Evolutionary conservation across 495 filamentous ascomycete genomes (phyloP).

Genomic region (Xylaria palmicola): DNA sequence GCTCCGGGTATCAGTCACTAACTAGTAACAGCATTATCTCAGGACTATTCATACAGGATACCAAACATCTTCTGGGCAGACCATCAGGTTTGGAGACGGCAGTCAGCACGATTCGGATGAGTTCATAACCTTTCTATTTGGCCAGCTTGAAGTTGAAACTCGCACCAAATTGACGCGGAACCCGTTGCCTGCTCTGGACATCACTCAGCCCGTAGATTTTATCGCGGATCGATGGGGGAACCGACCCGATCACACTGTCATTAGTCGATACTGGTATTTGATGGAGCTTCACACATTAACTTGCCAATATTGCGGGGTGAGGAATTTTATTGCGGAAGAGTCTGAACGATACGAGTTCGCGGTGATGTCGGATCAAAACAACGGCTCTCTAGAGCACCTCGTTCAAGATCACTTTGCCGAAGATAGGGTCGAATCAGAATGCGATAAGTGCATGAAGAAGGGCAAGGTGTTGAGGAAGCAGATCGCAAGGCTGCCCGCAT

Average conservation of each 20-base stretch:
- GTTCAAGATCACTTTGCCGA: neutral
- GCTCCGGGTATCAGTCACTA: neutral
- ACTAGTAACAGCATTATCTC: conserved; percentile 36
- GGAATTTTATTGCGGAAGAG: conserved; percentile 8
- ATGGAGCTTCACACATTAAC: conserved; percentile 28
- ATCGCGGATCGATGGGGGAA: conserved; percentile 31
- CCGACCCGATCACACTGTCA: conserved; percentile 28
- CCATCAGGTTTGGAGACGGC: conserved; percentile 33
- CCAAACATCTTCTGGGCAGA: conserved; percentile 2
- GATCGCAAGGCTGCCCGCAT: conserved; percentile 5
- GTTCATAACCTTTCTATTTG: conserved; percentile 40
- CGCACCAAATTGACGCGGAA: conserved; percentile 16
- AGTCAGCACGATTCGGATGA: conserved; percentile 47
- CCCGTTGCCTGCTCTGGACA: conserved; percentile 20
- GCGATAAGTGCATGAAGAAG: neutral
- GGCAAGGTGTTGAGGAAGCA: neutral
- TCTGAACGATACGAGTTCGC: conserved; percentile 1
- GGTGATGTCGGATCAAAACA: neutral
- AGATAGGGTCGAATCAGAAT: neutral
- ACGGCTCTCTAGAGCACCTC: neutral
- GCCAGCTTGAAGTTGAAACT: conserved; percentile 43
- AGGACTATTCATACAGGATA: conserved; percentile 30
- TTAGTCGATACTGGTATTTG: conserved; percentile 40
- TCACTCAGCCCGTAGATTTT: conserved; percentile 18
- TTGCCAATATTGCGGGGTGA: conserved; percentile 30